These are phyloP conservation scores for Fomes fomentarius DNA, from an alignment of 1,284 basidiomycete species.

Conservation along the genomic window DNA sequence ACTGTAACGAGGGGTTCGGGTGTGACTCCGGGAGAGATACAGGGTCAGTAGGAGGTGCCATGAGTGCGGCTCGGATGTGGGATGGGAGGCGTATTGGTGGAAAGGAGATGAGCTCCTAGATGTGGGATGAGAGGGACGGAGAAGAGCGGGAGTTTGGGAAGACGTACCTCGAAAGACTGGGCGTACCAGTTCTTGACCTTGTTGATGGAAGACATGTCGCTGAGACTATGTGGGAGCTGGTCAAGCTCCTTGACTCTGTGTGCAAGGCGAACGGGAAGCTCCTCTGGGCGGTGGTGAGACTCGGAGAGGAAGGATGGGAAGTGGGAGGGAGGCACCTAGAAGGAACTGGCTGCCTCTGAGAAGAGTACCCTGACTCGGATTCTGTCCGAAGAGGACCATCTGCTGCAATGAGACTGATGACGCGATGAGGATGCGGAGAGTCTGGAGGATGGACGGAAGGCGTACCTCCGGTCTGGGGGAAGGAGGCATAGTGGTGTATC, in stretches of 20 bases:
- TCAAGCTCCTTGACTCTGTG: conserved; percentile 98
- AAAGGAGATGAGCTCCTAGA: conserved; percentile 86
- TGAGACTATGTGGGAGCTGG: conserved; percentile 90
- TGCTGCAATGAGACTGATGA: conserved; percentile 86
- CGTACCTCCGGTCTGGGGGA: conserved; percentile 89
- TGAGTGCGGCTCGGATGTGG: conserved; percentile 71
- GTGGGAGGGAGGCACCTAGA: conserved; percentile 50
- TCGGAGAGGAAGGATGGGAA: neutral
- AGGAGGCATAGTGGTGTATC: conserved; percentile 93
- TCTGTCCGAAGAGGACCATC: conserved; percentile 89
- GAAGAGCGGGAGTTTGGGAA: neutral
- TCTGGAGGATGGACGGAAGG: conserved; percentile 14
- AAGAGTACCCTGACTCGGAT: conserved; percentile 87
- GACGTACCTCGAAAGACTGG: conserved; percentile 91
- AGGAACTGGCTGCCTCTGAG: conserved; percentile 86
- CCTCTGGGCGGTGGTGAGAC: conserved; percentile 53
- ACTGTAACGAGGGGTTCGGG: conserved; percentile 69
- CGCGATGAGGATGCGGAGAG: neutral
- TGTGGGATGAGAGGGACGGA: neutral
- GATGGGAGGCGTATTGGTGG: conserved; percentile 74
- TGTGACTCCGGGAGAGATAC: conserved; percentile 61
- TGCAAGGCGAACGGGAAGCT: conserved; percentile 92
- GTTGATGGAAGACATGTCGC: conserved; percentile 91
- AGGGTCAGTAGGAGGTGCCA: conserved; percentile 49
- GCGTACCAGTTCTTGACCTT: conserved; percentile 99